These are phyloP conservation scores for Glycine latifolia DNA, from an alignment of 306 rosid species.

Conservation along the genomic window DNA sequence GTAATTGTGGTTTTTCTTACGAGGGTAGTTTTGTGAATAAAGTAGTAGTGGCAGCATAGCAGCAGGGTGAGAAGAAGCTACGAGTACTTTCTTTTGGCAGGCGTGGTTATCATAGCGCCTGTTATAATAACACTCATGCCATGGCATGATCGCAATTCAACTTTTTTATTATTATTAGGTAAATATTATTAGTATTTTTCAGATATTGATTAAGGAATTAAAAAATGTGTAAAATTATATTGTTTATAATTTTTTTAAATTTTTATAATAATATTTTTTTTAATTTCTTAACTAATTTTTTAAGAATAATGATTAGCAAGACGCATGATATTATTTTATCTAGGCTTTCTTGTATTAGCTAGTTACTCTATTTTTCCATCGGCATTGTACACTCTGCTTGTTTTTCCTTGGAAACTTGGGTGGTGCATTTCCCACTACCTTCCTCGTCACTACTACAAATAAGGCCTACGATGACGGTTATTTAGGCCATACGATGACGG, in stretches of 20 bases:
- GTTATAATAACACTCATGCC: constrained; percentile 46
- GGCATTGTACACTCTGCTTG: neutral
- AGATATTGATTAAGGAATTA: too few relatives aligned
- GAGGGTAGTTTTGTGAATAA: neutral
- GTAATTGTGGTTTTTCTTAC: constrained; percentile 43
- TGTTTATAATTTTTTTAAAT: too few relatives aligned
- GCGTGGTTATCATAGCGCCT: constrained; percentile 48
- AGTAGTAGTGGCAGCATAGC: neutral
- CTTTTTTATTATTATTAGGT: neutral
- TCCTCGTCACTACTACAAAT: too few relatives aligned
- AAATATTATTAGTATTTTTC: too few relatives aligned
- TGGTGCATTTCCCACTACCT: constrained; percentile 5
- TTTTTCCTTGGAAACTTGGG: constrained; percentile 39
- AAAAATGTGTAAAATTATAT: too few relatives aligned
- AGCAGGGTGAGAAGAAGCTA: too few relatives aligned
- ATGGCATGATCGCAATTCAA: neutral
- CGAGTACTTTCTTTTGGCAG: constrained; percentile 29
- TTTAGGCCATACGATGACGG: too few relatives aligned
- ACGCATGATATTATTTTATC: neutral
- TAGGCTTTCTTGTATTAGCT: neutral
- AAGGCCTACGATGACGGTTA: too few relatives aligned
- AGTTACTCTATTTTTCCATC: neutral
- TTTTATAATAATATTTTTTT: too few relatives aligned
- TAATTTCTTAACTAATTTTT: too few relatives aligned
- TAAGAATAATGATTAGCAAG: too few relatives aligned